A percentile compares a stretch with the other conserved stretches of the same genome.
phyloP scores from a whole-genome alignment of 176 grass and related monocot genomes.

The Bothriochloa decipiens region DNA sequence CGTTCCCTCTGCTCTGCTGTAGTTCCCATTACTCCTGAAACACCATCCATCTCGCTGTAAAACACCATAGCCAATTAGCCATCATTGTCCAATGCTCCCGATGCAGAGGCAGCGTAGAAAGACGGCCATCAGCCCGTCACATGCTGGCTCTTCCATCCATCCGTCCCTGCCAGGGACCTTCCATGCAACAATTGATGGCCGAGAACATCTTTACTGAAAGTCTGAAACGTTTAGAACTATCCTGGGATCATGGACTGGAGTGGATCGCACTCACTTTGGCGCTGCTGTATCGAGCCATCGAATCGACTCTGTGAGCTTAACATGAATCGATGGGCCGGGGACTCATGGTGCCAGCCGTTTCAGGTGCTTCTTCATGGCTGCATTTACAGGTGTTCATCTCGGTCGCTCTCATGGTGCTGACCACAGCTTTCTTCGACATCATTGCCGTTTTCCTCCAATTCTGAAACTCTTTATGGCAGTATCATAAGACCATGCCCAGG shows the following conservation, averaged over 20 bases:
- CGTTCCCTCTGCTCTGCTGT: too few relatives aligned
- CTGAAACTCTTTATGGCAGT: not conserved
- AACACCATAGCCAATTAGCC: not conserved
- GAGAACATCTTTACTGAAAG: not conserved
- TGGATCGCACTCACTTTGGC: not conserved
- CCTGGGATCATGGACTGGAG: constrained; percentile 14
- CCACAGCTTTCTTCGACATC: constrained; percentile 1
- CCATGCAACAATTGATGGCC: not conserved
- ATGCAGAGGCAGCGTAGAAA: not conserved
- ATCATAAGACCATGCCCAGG: too few relatives aligned
- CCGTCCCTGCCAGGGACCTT: not conserved
- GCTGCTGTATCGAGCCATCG: too few relatives aligned
- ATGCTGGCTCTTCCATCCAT: not conserved
- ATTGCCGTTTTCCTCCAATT: not conserved
- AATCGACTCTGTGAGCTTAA: not conserved
- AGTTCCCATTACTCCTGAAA: too few relatives aligned
- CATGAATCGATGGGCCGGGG: too few relatives aligned
- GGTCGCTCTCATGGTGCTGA: not conserved
- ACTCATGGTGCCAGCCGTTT: too few relatives aligned
- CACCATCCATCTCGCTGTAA: too few relatives aligned
- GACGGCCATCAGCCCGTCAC: not conserved
- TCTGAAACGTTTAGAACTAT: not conserved
- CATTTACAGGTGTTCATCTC: not conserved
- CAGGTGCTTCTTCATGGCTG: not conserved
- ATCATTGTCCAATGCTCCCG: not conserved